These are phyloP conservation scores for Megacollybia marginata DNA, from an alignment of 768 basidiomycete species.

Conservation along the genomic window DNA sequence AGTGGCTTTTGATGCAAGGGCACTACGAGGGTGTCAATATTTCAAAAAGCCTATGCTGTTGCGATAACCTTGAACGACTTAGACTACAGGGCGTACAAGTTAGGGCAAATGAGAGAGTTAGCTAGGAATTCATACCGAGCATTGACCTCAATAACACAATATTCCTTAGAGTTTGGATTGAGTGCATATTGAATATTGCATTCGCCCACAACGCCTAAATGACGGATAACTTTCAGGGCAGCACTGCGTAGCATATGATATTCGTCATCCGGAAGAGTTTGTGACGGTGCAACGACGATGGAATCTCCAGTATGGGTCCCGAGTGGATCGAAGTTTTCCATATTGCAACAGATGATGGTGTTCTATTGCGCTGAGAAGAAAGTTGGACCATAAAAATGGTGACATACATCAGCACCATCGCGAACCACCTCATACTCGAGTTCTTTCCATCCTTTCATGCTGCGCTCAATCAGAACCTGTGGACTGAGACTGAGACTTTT, in stretches of 20 bases:
- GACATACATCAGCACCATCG: constrained; percentile 88
- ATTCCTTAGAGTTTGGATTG: constrained; percentile 87
- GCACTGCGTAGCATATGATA: constrained; percentile 99
- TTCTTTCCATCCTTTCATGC: constrained; percentile 99
- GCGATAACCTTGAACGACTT: constrained; percentile 69
- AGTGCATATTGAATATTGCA: constrained; percentile 99
- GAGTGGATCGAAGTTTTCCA: constrained; percentile 99
- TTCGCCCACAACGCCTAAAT: constrained; percentile 88
- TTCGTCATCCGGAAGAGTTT: constrained; percentile 94
- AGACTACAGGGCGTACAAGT: constrained; percentile 28
- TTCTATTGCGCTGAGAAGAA: constrained; percentile 44
- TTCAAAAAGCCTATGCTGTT: background rate
- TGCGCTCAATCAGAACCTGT: constrained; percentile 94
- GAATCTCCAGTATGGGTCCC: constrained; percentile 99
- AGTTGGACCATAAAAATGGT: constrained; percentile 1
- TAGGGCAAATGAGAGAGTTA: background rate
- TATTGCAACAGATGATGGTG: constrained; percentile 99
- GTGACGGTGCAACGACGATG: constrained; percentile 97
- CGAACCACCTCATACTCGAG: constrained; percentile 99
- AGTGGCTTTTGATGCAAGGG: constrained; percentile 96
- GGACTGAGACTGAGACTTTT: constrained; percentile 87
- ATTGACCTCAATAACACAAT: constrained; percentile 98
- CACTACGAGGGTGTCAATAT: constrained; percentile 37
- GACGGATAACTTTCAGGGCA: constrained; percentile 91
- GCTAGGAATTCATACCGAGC: constrained; percentile 58